Conservation (phyloP, 495 filamentous ascomycete species). For the Pyrenopolyporus hunteri region DNA sequence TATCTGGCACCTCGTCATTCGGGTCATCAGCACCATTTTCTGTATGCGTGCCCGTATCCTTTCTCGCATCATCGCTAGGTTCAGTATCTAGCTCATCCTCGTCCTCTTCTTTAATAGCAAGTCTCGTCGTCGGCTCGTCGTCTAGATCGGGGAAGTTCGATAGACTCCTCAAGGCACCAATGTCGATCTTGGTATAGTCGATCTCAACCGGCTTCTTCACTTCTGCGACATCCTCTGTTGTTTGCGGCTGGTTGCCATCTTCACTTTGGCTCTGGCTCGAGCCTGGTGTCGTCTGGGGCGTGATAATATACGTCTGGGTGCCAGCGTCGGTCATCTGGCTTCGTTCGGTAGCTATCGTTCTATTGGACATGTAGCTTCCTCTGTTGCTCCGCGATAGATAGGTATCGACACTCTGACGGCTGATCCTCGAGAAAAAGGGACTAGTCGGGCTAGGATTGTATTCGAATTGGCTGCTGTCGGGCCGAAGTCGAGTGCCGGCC, state of each 20-base stretch:
- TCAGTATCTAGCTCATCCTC: slow-evolving; percentile 45
- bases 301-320: slow-evolving; percentile 59
- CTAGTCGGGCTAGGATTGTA: slow-evolving; percentile 78
- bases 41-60: slow-evolving; percentile 4
- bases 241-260: slow-evolving; percentile 47
- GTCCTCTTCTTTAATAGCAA: slow-evolving; percentile 29
- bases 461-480: slow-evolving; percentile 76
- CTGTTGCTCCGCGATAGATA: slow-evolving; percentile 66
- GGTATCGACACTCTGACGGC: slow-evolving; percentile 72
- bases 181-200: slow-evolving; percentile 61
- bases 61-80: neutral
- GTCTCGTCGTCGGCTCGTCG: slow-evolving; percentile 24
- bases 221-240: slow-evolving; percentile 45
- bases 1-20: slow-evolving; percentile 42
- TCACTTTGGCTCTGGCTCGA: slow-evolving; percentile 55
- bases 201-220: slow-evolving; percentile 54
- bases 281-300: slow-evolving; percentile 52
- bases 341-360: slow-evolving; percentile 61
- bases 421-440: slow-evolving; percentile 72
- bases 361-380: slow-evolving; percentile 64
- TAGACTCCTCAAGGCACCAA: slow-evolving; percentile 48
- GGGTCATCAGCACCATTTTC: slow-evolving; percentile 2
- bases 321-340: slow-evolving; percentile 65
- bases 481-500: slow-evolving; percentile 73
- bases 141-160: slow-evolving; percentile 42